Conservation (phyloP, 108 stramenopile genomes). For the Cyclotella sp. region DNA sequence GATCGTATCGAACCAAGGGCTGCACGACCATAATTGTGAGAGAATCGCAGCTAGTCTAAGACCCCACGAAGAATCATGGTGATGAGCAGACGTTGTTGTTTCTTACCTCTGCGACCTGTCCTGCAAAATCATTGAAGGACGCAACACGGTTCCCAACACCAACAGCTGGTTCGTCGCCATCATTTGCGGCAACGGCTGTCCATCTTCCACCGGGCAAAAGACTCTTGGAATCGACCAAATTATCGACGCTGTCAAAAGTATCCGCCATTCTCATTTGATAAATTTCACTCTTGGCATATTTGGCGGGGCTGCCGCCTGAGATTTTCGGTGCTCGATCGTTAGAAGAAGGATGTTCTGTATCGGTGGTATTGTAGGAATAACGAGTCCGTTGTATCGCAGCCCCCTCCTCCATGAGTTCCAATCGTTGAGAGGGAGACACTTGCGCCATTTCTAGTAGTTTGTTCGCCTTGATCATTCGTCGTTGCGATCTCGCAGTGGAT, state of each 20-base stretch:
- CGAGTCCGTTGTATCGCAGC: background rate
- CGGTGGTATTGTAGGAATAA: background rate
- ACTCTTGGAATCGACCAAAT: constrained; percentile 49
- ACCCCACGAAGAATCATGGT: background rate
- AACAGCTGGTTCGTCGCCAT: too few relatives aligned
- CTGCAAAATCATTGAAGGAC: background rate
- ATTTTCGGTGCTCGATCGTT: background rate
- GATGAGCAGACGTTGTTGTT: background rate
- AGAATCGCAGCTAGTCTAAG: background rate
- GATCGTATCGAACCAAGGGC: constrained; percentile 91
- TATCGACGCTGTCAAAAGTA: constrained; percentile 55
- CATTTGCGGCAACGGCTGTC: background rate
- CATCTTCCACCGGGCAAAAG: constrained; percentile 47
- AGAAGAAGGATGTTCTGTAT: background rate
- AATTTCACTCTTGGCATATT: background rate
- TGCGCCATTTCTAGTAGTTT: constrained; percentile 51
- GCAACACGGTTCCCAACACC: background rate
- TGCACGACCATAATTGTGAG: constrained; percentile 10
- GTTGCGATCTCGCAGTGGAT: constrained; percentile 22
- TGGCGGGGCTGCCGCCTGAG: too few relatives aligned
- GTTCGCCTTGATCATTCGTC: constrained; percentile 40
- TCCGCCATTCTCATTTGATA: constrained; percentile 50
- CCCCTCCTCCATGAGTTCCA: constrained; percentile 26
- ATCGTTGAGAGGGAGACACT: constrained; percentile 45
- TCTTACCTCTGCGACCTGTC: constrained; percentile 17